A percentile compares a stretch with the other conserved stretches of the same genome.
Conservation (phyloP, 129 eudicot species). For the Centella asiatica region DNA sequence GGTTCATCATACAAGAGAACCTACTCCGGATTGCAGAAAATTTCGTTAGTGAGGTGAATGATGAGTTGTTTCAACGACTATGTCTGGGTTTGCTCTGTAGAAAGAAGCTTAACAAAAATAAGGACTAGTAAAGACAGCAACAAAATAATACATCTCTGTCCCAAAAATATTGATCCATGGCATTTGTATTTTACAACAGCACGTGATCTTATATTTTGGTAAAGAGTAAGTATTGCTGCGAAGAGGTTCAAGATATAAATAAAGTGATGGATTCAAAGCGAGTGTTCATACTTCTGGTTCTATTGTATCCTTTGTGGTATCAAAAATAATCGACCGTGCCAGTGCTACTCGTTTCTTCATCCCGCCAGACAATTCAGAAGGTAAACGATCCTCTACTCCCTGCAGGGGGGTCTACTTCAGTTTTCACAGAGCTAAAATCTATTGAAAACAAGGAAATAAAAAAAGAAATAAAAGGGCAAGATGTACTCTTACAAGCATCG, state of each 20-base stretch:
- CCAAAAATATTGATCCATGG: too few relatives aligned
- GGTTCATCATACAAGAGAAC: conserved; percentile 94
- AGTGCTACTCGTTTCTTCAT: conserved; percentile 97
- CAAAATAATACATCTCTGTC: too few relatives aligned
- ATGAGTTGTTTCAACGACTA: neutral
- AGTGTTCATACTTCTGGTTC: conserved; percentile 86
- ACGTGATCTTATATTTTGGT: too few relatives aligned
- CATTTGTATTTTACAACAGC: too few relatives aligned
- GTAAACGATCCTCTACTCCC: conserved; percentile 92
- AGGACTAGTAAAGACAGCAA: neutral
- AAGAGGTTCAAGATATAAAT: too few relatives aligned
- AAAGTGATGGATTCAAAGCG: too few relatives aligned
- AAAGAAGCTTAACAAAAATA: neutral
- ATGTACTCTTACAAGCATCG: too few relatives aligned
- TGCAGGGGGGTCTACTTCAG: conserved; percentile 27
- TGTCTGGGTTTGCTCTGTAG: neutral
- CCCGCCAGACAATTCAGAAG: conserved; percentile 98
- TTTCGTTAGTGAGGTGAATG: neutral
- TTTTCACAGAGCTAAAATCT: too few relatives aligned
- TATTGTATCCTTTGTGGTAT: conserved; percentile 61
- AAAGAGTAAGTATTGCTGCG: too few relatives aligned
- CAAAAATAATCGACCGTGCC: conserved; percentile 86
- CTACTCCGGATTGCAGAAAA: conserved; percentile 32
- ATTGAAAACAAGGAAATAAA: too few relatives aligned
- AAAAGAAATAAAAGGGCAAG: too few relatives aligned